Evolutionary conservation across 140 eudicot genomes (phyloP).

Genomic region (Stevia rebaudiana): DNA sequence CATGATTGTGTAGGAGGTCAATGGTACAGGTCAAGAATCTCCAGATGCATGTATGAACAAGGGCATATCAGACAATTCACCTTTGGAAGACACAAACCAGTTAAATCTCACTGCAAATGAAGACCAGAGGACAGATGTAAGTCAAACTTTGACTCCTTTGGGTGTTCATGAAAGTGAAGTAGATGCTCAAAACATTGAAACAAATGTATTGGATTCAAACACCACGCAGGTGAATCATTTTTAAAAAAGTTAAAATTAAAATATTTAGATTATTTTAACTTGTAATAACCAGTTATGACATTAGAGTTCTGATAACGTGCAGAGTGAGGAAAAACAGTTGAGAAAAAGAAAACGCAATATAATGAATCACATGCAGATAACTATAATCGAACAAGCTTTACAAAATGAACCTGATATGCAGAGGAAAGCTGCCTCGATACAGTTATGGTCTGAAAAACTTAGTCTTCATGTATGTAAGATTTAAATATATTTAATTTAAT

Average conservation of each 20-base stretch:
- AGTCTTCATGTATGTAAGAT: slow-evolving; percentile 56
- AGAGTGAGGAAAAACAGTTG: slow-evolving; percentile 60
- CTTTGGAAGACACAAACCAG: slow-evolving; percentile 33
- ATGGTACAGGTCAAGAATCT: slow-evolving; percentile 30
- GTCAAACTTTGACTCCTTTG: slow-evolving; percentile 22
- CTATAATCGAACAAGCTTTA: slow-evolving; percentile 70
- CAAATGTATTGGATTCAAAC: slow-evolving; percentile 60
- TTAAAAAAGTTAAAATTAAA: slow-evolving; percentile 4
- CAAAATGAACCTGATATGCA: slow-evolving; percentile 78
- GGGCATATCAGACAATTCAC: slow-evolving; percentile 33
- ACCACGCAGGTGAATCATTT: slow-evolving; percentile 39
- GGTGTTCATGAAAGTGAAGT: slow-evolving; percentile 30
- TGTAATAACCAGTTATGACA: slow-evolving; percentile 18
- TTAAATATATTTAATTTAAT: not conserved
- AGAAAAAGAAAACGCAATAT: slow-evolving; percentile 80
- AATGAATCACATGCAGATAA: slow-evolving; percentile 72
- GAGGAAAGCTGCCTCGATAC: slow-evolving; percentile 48
- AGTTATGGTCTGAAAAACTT: slow-evolving; percentile 65
- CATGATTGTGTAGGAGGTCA: slow-evolving; percentile 45
- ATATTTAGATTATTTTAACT: slow-evolving; percentile 20
- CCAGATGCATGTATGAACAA: slow-evolving; percentile 33
- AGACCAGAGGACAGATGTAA: slow-evolving; percentile 26
- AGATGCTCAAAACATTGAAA: slow-evolving; percentile 43
- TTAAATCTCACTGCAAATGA: slow-evolving; percentile 27
- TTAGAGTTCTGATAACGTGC: slow-evolving; percentile 29